These are phyloP conservation scores for Pseudocohnilembus persalinus DNA, from an alignment of 169 alveolate species.

Conservation along the genomic window DNA sequence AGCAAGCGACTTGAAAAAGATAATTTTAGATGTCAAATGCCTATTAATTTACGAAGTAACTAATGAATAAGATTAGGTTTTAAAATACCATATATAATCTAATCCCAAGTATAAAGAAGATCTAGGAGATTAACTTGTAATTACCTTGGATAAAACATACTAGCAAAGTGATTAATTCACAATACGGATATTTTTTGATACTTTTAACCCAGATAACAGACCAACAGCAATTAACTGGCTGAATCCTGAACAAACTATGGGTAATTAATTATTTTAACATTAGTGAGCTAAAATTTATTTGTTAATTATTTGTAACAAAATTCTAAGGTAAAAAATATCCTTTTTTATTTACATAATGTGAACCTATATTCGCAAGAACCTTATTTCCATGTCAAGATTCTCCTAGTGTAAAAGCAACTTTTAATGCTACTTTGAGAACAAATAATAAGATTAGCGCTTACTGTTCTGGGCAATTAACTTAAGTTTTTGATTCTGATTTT, in stretches of 20 bases:
- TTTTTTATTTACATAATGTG: constrained; percentile 82
- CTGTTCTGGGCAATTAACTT: constrained; percentile 48
- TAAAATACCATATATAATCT: background rate
- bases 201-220: background rate
- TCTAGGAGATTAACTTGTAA: background rate
- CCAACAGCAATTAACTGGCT: constrained; percentile 38
- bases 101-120: too few relatives aligned
- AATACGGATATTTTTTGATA: background rate
- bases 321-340: constrained; percentile 48
- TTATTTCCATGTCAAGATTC: constrained; percentile 83
- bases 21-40: background rate
- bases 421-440: constrained; percentile 58
- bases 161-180: background rate
- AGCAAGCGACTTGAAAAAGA: background rate
- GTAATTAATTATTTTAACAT: too few relatives aligned
- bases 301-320: too few relatives aligned
- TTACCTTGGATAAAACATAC: background rate
- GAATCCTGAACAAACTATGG: constrained; percentile 32
- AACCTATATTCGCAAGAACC: constrained; percentile 76
- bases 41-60: background rate
- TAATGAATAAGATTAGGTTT: background rate
- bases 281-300: too few relatives aligned
- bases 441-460: constrained; percentile 51
- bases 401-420: constrained; percentile 73
- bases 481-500: background rate